Base-by-base conservation (phyloP, 2,329 filamentous ascomycete genomes). In the Atkinsonella hypoxylon region DNA sequence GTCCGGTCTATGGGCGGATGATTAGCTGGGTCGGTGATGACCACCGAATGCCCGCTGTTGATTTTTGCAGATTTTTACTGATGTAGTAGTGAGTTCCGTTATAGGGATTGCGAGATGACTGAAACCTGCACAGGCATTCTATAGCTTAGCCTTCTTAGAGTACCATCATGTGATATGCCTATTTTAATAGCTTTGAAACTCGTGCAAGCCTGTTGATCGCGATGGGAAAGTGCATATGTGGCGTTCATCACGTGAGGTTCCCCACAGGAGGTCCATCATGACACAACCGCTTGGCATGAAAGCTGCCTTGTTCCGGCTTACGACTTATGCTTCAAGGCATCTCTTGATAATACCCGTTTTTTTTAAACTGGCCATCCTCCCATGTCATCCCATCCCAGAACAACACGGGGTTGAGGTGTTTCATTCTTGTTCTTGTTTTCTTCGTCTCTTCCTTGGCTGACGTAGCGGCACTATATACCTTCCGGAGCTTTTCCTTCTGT, bases 221-320 rank as follows among this genome's bases (percentile, higher is more conserved):
- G 38, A 18, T 40, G 17, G 38, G 17, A 40, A n/a, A 15, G 17
- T 18, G 38, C 12, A 18, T 40, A 26, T n/a, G 34, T 65, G 62
- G 65, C 63, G 64, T 65, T 63, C 11, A 47, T 41, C 51, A 32
- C 31, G 12, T 32, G 31, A 32, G 31, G 31, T 32, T 12, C 31
- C n/a, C n/a, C n/a, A 56, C 53, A 54, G 45, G 49, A 50, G 48
- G 54, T 51, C 55, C 22, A 17, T 40, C 48, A 65, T 66, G 32
- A 36, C 32, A 36, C 32, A 36, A 36, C 10, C 32, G 13, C 32
- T 15, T 36, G 32, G 32, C 12, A 32, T 9, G 38, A 64, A 66
- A 58, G 58, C 62, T 59, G 59, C n/a, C n/a, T n/a, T n/a, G 56
- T 59, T 54, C 62, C 56, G 57, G 53, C 54, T 32, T 12, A 12